Evolutionary conservation across 2,329 filamentous ascomycete species (phyloP), one percentile per base, ranked within the genome.

Genomic region (Colletotrichum truncatum): DNA sequence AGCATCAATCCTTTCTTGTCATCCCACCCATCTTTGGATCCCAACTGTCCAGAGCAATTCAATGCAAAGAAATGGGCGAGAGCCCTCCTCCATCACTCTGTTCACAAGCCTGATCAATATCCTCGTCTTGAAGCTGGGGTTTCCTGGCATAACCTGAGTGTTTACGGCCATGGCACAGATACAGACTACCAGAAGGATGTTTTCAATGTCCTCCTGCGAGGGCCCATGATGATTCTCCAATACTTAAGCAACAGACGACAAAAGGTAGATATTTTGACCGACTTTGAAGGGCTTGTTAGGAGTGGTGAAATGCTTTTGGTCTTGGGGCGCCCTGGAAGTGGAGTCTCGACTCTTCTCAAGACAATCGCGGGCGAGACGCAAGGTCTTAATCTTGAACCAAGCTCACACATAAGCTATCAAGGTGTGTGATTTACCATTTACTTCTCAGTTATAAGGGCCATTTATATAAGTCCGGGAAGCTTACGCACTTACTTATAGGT

Each of bases 291-390:
- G 46, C 67, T 86, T n/a, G 78, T 87, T 10, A 80, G 76, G 67
- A 80, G 75, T 55, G 84, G 83, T 21, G 83, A 75, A 46, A 25
- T 75, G 49, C n/a, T 75, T 0, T 66, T 75, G 1, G 74, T 75
- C 1, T 67, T 90, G 6, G 88, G 88, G 9, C 83, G 85, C 32
- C 87, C 87, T 4, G 79, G 79, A 1, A 75, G 74, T 36, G 87
- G 87, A 14, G 87, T 85, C 70, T 84, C 82, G n/a, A 89, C 86
- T 0, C 74, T 89, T 1, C 75, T 89, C 9, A 88, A 88, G 72
- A 82, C 85, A 0, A 80, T 89, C 16, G 79, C 80, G 0, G 84
- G 84, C n/a, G 82, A 88, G 66, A 80, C 83, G 6, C 76, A 84
- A 30, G 85, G 84, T 0, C 75, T 86, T n/a, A 74, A 82, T n/a